phyloP scores from a whole-genome alignment of 164 flowering plant genomes.

The Nymphaea thermarum region DNA sequence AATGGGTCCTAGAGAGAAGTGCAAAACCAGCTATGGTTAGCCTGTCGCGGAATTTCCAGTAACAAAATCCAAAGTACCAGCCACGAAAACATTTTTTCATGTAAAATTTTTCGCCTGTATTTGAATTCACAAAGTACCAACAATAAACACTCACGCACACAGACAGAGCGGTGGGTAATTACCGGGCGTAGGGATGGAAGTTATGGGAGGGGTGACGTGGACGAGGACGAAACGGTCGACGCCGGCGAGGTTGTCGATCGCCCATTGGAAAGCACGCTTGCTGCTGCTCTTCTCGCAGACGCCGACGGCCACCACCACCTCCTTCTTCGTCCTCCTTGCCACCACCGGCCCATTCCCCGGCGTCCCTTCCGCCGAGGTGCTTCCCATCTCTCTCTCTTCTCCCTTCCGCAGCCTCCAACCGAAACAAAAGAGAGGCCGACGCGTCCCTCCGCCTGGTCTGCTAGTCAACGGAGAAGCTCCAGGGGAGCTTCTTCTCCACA shows the following conservation, averaged over 20 bases:
- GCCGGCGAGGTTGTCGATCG: slow-evolving; percentile 38
- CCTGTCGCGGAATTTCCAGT: too few relatives aligned
- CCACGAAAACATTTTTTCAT: too few relatives aligned
- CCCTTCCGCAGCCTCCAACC: neutral
- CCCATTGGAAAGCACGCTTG: slow-evolving; percentile 21
- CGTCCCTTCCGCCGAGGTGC: neutral
- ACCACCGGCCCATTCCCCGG: slow-evolving; percentile 19
- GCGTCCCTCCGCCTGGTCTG: too few relatives aligned
- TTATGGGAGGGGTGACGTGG: neutral
- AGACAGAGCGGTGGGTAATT: neutral
- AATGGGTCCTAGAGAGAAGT: too few relatives aligned
- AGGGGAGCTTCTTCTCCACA: too few relatives aligned
- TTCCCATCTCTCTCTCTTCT: neutral
- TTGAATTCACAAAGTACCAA: neutral
- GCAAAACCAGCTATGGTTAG: too few relatives aligned
- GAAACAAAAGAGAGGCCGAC: neutral
- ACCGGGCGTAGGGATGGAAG: neutral
- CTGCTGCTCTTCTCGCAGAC: neutral
- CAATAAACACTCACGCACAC: neutral
- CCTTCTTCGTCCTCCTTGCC: slow-evolving; percentile 6
- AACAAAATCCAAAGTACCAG: too few relatives aligned
- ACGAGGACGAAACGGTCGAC: slow-evolving; percentile 28
- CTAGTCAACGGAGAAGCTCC: too few relatives aligned
- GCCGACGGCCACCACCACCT: neutral
- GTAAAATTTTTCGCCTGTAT: too few relatives aligned